Base-by-base conservation (phyloP, 345 rosid species). In the Euphorbia pulcherrima region DNA sequence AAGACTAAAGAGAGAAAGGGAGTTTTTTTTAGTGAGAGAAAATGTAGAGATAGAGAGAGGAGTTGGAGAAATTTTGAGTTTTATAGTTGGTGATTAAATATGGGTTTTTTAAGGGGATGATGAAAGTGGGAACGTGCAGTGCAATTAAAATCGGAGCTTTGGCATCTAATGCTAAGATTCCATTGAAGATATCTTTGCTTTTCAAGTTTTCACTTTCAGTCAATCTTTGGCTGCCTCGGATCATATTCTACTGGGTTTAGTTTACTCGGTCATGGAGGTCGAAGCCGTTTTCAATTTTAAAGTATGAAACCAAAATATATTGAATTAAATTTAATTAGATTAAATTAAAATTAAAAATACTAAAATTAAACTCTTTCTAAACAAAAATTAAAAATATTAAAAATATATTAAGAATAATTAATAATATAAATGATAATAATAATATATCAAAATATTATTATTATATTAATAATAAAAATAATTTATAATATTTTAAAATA, bases 161-260 rank as follows among this genome's bases (percentile, higher is more conserved):
- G 65, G 70, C 64, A 72, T 72, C 69, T 58, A 64, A 47, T 57
- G 59, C 65, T 47, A 24, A 23, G 24, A 13, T 17, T 6, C 41
- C 20, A 1, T 47, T 41, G 16, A 7, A 44, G 52, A 14, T 9
- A n/a, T 23, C 2, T 13, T 9, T 26, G 11, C n/a, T n/a, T 16
- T 26, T 40, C 12, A 41, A 16, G 47, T n/a, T 0, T 62, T 2
- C 8, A 6, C 28, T 47, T 13, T 6, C 41, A 16, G 24, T 24
- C 35, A 37, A 64, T 5, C 26, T 54, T 33, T 35, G 44, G 35
- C 17, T 47, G 51, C 54, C 65, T 68, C 64, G 54, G 52, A 18
- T 27, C 20, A 14, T 57, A 2, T 10, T 17, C 37, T 18, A 16
- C 9, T 4, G 28, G 9, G 59, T 11, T 24, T 35, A n/a, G 64